Conservation (phyloP, 495 filamentous ascomycete species). For the Lophiostoma macrostomum region DNA sequence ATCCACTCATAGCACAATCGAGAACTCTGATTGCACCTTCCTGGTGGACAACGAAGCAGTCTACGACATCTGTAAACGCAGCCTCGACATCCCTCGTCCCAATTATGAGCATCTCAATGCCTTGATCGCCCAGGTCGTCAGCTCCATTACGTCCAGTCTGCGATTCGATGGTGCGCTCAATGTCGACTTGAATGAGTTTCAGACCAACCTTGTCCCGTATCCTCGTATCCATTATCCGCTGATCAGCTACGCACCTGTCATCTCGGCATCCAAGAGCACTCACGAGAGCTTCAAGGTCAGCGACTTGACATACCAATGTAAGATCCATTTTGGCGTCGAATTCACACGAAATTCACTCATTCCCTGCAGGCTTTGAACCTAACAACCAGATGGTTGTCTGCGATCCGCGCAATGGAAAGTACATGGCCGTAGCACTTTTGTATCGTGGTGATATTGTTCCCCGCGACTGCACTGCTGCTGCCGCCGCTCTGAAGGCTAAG, state of each 20-base stretch:
- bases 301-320: conserved; percentile 84
- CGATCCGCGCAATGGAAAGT: conserved; percentile 87
- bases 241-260: conserved; percentile 85
- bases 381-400: conserved; percentile 97
- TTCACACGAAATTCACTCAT: neutral
- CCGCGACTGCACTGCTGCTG: conserved; percentile 75
- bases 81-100: conserved; percentile 82
- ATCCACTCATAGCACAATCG: conserved; percentile 88
- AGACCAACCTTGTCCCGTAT: conserved; percentile 90
- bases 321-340: conserved; percentile 31
- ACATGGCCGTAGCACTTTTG: conserved; percentile 87
- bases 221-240: conserved; percentile 90
- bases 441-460: conserved; percentile 90
- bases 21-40: conserved; percentile 92
- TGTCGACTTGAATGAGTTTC: conserved; percentile 91
- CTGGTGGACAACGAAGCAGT: conserved; percentile 91
- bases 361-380: conserved; percentile 65
- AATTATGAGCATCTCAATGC: conserved; percentile 86
- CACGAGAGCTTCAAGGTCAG: conserved; percentile 91
- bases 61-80: conserved; percentile 88
- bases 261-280: conserved; percentile 73
- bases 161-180: conserved; percentile 89
- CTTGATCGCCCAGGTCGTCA: conserved; percentile 81
- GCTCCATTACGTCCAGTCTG: conserved; percentile 85
- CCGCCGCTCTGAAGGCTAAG: conserved; percentile 81